These are phyloP conservation scores for Phanerochaete sordida DNA, from an alignment of 768 basidiomycete species.

Conservation along the genomic window DNA sequence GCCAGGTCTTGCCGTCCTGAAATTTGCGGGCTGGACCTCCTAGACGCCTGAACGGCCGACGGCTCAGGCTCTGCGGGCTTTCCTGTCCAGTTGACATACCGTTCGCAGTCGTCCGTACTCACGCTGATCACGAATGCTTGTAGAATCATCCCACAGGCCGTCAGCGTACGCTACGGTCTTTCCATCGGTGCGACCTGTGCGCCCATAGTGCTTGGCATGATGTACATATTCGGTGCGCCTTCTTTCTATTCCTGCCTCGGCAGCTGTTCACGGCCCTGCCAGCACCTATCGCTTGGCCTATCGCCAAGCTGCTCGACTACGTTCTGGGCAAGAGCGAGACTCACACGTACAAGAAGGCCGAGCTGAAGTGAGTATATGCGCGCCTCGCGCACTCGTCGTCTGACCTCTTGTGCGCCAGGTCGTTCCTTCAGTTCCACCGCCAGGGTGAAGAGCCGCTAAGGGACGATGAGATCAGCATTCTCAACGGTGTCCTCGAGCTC, in stretches of 20 bases:
- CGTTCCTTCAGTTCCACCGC: conserved; percentile 74
- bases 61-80: no score
- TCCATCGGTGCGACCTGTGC: conserved; percentile 51
- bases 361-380: conserved; percentile 27
- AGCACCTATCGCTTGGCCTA: conserved; percentile 58
- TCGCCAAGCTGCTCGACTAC: conserved; percentile 70
- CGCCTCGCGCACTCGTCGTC: not conserved
- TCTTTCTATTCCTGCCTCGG: not conserved
- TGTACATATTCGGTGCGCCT: conserved; percentile 44
- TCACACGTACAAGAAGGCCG: conserved; percentile 78
- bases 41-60: no score
- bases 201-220: conserved; percentile 46
- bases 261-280: not conserved
- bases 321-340: conserved; percentile 73
- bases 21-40: no score
- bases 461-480: conserved; percentile 78
- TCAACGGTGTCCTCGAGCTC: conserved; percentile 77
- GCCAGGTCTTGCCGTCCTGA: no score
- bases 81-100: no score
- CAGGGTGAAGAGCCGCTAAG: conserved; percentile 73
- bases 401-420: conserved; percentile 33
- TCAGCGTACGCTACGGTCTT: conserved; percentile 63
- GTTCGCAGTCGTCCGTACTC: no score
- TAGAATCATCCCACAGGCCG: conserved; percentile 70
- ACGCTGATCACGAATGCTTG: no score